Evolutionary conservation across 208 protist species (phyloP).

Genomic region (Wallacemonas sp.): DNA sequence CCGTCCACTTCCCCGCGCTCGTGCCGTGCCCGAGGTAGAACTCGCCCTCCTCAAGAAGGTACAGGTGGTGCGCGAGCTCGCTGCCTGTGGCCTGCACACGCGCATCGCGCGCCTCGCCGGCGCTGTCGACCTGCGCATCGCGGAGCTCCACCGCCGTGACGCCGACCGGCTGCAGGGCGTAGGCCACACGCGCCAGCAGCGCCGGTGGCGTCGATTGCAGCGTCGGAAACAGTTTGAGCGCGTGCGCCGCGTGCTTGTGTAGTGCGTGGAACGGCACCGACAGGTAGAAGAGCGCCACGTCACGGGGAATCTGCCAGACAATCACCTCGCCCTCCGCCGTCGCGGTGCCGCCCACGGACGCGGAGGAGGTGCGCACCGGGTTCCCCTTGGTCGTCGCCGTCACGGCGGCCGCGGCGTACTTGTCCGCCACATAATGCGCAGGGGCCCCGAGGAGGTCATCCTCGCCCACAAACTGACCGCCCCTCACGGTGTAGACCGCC

Average conservation of each 20-base stretch:
- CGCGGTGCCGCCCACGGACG: background rate
- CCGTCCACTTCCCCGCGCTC: conserved; percentile 15
- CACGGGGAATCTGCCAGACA: conserved; percentile 45
- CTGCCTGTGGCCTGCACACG: background rate
- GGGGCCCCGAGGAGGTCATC: conserved; percentile 34
- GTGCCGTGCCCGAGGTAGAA: background rate
- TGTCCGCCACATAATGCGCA: conserved; percentile 19
- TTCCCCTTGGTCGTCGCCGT: background rate
- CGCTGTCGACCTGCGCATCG: background rate
- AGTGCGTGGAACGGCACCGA: conserved; percentile 37
- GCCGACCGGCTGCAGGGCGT: conserved; percentile 12
- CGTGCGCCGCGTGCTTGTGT: conserved; percentile 30
- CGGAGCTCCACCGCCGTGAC: background rate
- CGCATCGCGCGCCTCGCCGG: background rate
- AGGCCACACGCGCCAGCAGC: conserved; percentile 14
- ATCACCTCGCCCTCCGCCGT: background rate
- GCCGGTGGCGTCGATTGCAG: conserved; percentile 22
- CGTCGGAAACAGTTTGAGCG: conserved; percentile 27
- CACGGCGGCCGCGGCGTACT: background rate
- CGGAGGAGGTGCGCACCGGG: background rate
- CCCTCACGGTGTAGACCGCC: background rate
- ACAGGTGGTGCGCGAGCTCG: background rate
- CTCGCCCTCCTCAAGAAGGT: conserved; percentile 10
- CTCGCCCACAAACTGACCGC: conserved; percentile 45
- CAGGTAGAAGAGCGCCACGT: conserved; percentile 49